phyloP scores from a whole-genome alignment of 2,329 filamentous ascomycete species.

The Mycogone perniciosa region DNA sequence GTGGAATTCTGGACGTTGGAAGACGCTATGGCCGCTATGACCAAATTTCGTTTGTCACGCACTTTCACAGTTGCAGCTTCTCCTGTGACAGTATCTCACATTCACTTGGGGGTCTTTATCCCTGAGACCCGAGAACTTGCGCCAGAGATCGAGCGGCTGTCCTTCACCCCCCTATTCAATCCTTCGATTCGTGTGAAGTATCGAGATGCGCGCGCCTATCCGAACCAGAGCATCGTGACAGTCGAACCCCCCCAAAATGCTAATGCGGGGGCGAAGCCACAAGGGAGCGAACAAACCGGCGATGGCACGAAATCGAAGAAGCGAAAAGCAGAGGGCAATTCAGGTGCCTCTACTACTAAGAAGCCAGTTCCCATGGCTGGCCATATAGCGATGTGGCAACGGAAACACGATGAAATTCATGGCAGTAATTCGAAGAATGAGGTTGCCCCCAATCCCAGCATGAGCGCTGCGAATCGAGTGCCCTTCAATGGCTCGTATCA shows the following conservation, averaged over 20 bases:
- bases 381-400: conserved; percentile 40
- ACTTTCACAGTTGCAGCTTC: conserved; percentile 74
- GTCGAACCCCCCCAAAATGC: conserved; percentile 37
- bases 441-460: background rate
- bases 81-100: conserved; percentile 64
- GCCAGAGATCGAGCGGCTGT: conserved; percentile 53
- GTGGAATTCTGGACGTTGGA: conserved; percentile 73
- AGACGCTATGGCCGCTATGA: conserved; percentile 68
- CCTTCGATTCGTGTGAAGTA: conserved; percentile 63
- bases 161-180: conserved; percentile 66
- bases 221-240: conserved; percentile 57
- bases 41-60: conserved; percentile 63
- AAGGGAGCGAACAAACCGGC: conserved; percentile 23
- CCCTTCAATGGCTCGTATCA: conserved; percentile 1
- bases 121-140: conserved; percentile 57
- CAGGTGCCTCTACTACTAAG: conserved; percentile 27
- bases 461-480: background rate
- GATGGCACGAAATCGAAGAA: conserved; percentile 42
- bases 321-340: conserved; percentile 41
- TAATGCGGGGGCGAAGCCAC: conserved; percentile 13
- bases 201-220: conserved; percentile 69
- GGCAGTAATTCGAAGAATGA: conserved; percentile 12
- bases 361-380: conserved; percentile 36
- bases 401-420: conserved; percentile 37
- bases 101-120: conserved; percentile 80